Evolutionary conservation across 441 rosid species (phyloP), one percentile per base, ranked within the genome.

Genomic region (Eutrema salsugineum): DNA sequence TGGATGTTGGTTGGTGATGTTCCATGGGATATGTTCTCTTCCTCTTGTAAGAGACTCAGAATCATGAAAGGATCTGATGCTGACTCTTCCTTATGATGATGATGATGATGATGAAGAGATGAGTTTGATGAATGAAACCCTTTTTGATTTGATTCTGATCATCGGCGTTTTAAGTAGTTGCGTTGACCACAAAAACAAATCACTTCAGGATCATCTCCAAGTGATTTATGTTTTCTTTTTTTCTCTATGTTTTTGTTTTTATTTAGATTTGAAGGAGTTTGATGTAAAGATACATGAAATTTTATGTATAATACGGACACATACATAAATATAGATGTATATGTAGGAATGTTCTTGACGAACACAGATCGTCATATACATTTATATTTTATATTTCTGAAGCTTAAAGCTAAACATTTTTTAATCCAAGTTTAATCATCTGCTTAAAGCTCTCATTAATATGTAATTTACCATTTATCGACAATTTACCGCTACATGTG

Each of bases 1-100:
- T 84, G 85, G 87, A 84, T 84, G 87, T 77, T 84, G 20, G 83
- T 81, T 7, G 85, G 87, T 56, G 87, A 84, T 78, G 85, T 84
- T 36, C 83, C 85, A 32, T 84, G 87, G 87, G 80, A 81, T 5
- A 82, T 84, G 87, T 84, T 84, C 58, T 63, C 73, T 50, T 78
- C 81, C 14, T 74, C 82, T 40, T 84, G 85, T 78, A 84, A 79
- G 66, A 80, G 83, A 72, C 77, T 83, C 16, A 76, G 87, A 68
- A 79, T 83, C 79, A 81, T 83, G 84, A 83, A 78, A 66, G 84
- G 83, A 44, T 60, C 75, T 8, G 87, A 77, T 12, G 84, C 72
- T 30, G 57, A 57, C 43, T 71, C 72, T 73, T 33, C 72, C 56
- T 72, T 66, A 51, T 77, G 59, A 76, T 50, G 44, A 56, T 33